phyloP scores from a whole-genome alignment of 768 basidiomycete genomes.

The Lactarius hengduanensis region DNA sequence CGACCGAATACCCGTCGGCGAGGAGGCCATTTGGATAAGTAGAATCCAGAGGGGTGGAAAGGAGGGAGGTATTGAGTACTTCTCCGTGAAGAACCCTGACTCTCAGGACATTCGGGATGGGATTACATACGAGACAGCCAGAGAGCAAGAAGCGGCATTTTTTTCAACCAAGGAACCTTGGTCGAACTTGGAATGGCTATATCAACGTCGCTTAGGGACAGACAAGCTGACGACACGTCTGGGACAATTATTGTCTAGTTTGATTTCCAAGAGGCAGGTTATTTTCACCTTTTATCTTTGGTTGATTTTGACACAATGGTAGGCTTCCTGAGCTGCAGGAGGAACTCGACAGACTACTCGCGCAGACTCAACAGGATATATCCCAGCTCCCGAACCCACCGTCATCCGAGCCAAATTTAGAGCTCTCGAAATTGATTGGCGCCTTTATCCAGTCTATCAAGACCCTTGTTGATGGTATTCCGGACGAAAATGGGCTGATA shows the following conservation, averaged over 20 bases:
- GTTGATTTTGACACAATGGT: background rate
- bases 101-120: slow-evolving; percentile 43
- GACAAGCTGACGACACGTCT: slow-evolving; percentile 54
- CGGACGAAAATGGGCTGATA: slow-evolving; percentile 49
- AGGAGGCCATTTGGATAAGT: slow-evolving; percentile 7
- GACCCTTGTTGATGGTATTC: slow-evolving; percentile 48
- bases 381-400: slow-evolving; percentile 49
- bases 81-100: slow-evolving; percentile 45
- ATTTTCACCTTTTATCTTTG: background rate
- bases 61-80: slow-evolving; percentile 39
- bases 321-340: slow-evolving; percentile 66
- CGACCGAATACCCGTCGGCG: slow-evolving; percentile 23
- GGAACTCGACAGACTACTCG: slow-evolving; percentile 51
- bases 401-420: slow-evolving; percentile 51
- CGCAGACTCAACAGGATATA: slow-evolving; percentile 39
- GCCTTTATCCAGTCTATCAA: slow-evolving; percentile 46
- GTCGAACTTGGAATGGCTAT: slow-evolving; percentile 51
- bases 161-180: slow-evolving; percentile 45
- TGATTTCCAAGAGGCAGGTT: slow-evolving; percentile 61
- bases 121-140: slow-evolving; percentile 58
- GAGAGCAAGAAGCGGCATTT: slow-evolving; percentile 43
- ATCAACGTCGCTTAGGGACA: slow-evolving; percentile 56
- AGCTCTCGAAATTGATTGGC: slow-evolving; percentile 50
- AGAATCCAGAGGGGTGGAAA: background rate
- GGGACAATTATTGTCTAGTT: slow-evolving; percentile 55